These are phyloP conservation scores for Diplodia scrobiculata DNA, from an alignment of 2,329 filamentous ascomycete species.

Conservation along the genomic window DNA sequence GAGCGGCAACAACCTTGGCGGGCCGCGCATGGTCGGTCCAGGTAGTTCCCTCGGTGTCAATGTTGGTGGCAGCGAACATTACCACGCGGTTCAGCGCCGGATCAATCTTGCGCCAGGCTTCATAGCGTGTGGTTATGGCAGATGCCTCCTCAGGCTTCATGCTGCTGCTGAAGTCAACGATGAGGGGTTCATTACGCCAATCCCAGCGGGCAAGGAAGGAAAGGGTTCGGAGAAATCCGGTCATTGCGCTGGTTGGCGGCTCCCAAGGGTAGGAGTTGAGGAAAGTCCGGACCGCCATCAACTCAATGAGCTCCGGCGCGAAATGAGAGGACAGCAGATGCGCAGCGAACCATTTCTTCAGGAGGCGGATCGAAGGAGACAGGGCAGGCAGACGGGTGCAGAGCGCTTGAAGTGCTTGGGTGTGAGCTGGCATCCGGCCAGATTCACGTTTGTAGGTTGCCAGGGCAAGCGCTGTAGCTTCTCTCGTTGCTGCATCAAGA, in stretches of 20 bases:
- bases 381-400: slow-evolving; percentile 79
- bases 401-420: slow-evolving; percentile 76
- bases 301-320: slow-evolving; percentile 77
- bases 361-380: slow-evolving; percentile 77
- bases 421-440: slow-evolving; percentile 73
- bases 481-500: slow-evolving; percentile 64
- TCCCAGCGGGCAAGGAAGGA: slow-evolving; percentile 84
- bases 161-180: slow-evolving; percentile 68
- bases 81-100: slow-evolving; percentile 82
- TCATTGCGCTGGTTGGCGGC: slow-evolving; percentile 71
- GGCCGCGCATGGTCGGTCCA: slow-evolving; percentile 74
- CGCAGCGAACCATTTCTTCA: slow-evolving; percentile 84
- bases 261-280: slow-evolving; percentile 79
- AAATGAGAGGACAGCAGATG: slow-evolving; percentile 81
- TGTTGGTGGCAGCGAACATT: slow-evolving; percentile 77
- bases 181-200: slow-evolving; percentile 80
- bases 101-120: slow-evolving; percentile 84
- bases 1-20: slow-evolving; percentile 77
- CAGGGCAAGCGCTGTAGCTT: slow-evolving; percentile 70
- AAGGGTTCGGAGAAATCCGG: slow-evolving; percentile 80
- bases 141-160: slow-evolving; percentile 64
- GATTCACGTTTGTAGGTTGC: slow-evolving; percentile 71
- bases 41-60: slow-evolving; percentile 74
- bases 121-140: slow-evolving; percentile 69
- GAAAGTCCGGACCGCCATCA: slow-evolving; percentile 77